A percentile compares a stretch with the other conserved stretches of the same genome.
Conservation (phyloP, 2,329 filamentous ascomycete genomes). For the Fusarium veterinarium region DNA sequence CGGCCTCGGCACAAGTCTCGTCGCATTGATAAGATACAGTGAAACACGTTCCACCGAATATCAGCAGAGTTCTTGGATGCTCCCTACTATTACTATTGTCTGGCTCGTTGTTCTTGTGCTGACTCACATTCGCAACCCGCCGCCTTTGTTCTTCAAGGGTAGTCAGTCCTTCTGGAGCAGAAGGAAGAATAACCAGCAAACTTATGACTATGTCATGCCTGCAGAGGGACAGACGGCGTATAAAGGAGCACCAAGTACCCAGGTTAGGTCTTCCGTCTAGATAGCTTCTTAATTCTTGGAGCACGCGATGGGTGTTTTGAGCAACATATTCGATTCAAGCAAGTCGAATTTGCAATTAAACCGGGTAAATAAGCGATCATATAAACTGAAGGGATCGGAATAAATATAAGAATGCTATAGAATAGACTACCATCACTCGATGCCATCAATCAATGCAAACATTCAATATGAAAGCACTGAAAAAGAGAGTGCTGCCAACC, state of each 20-base stretch:
- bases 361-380: background rate
- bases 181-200: conserved; percentile 11
- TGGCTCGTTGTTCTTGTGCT: conserved; percentile 49
- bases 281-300: background rate
- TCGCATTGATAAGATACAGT: conserved; percentile 43
- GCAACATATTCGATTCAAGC: background rate
- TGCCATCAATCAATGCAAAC: background rate
- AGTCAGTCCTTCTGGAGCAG: conserved; percentile 31
- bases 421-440: background rate
- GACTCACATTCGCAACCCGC: conserved; percentile 49
- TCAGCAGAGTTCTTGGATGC: conserved; percentile 47
- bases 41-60: conserved; percentile 28
- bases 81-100: conserved; percentile 50
- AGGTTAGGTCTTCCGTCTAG: conserved; percentile 1
- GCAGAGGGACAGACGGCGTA: conserved; percentile 13
- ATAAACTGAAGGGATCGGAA: too few species aligned
- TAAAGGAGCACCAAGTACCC: background rate
- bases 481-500: background rate
- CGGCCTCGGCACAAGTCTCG: conserved; percentile 46
- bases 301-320: background rate
- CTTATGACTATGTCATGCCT: conserved; percentile 28
- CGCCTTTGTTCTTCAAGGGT: conserved; percentile 35
- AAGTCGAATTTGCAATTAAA: background rate
- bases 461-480: background rate
- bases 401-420: too few species aligned